Evolutionary conservation across 495 filamentous ascomycete genomes (phyloP).

Genomic region (Rhizodiscina lignyota): DNA sequence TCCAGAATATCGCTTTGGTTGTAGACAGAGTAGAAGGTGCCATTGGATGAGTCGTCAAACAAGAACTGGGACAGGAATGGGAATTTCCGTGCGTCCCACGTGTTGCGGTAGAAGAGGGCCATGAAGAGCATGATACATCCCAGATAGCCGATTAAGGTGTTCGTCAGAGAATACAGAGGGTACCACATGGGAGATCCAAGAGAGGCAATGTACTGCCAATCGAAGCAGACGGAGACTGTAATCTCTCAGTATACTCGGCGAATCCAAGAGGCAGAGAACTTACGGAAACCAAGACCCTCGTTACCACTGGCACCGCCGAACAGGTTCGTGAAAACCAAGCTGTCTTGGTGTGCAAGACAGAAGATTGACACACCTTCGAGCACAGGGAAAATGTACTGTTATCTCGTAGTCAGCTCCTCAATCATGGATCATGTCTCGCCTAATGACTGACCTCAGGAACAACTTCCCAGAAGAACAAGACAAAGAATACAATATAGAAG

Average conservation of each 20-base stretch:
- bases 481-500: slow-evolving; percentile 25
- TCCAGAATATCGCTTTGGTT: slow-evolving; percentile 21
- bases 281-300: slow-evolving; percentile 30
- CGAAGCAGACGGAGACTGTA: slow-evolving; percentile 31
- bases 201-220: slow-evolving; percentile 38
- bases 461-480: slow-evolving; percentile 32
- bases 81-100: slow-evolving; percentile 28
- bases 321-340: slow-evolving; percentile 23
- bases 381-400: too few relatives aligned
- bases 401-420: slow-evolving; percentile 4
- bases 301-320: slow-evolving; percentile 40
- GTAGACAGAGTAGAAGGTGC: slow-evolving; percentile 6
- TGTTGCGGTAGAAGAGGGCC: slow-evolving; percentile 30
- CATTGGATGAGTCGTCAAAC: slow-evolving; percentile 15
- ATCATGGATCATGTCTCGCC: background rate
- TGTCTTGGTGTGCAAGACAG: slow-evolving; percentile 35
- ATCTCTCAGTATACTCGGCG: too few relatives aligned
- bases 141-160: slow-evolving; percentile 27
- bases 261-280: too few relatives aligned
- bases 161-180: slow-evolving; percentile 20
- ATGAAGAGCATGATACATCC: slow-evolving; percentile 27
- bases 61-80: slow-evolving; percentile 32
- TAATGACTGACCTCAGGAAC: slow-evolving; percentile 35
- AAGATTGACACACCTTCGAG: slow-evolving; percentile 38
- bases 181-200: slow-evolving; percentile 15